Conservation (phyloP, 257 asterid species). For the Eustoma russellianum region DNA sequence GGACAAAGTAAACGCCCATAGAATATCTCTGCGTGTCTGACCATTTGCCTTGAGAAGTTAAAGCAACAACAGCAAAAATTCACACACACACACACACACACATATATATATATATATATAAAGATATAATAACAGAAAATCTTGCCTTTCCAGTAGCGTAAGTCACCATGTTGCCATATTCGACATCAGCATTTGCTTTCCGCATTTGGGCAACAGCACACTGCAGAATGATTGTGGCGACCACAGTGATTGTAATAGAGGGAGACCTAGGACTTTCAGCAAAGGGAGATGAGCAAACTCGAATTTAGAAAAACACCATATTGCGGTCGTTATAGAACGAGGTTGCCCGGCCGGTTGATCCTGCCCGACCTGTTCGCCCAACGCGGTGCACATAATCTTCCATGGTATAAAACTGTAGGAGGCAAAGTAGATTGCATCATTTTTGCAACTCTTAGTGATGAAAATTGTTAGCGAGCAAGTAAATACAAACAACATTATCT, state of each 20-base stretch:
- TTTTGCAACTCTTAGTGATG: background rate
- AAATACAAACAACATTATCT: background rate
- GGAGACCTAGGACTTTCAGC: background rate
- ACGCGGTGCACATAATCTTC: slow-evolving; percentile 90
- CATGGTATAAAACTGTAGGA: slow-evolving; percentile 47
- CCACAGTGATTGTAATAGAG: background rate
- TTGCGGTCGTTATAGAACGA: slow-evolving; percentile 79
- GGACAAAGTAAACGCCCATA: background rate
- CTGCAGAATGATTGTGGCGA: slow-evolving; percentile 24
- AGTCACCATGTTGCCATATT: slow-evolving; percentile 54
- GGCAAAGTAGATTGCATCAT: slow-evolving; percentile 8
- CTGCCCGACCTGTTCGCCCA: slow-evolving; percentile 96
- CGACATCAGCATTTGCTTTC: slow-evolving; percentile 81
- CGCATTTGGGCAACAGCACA: slow-evolving; percentile 72
- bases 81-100: too few species aligned
- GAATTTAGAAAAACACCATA: slow-evolving; percentile 35
- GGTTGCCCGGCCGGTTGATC: slow-evolving; percentile 80
- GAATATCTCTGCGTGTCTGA: too few species aligned
- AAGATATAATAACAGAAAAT: background rate
- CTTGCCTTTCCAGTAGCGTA: slow-evolving; percentile 83
- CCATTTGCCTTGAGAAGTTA: too few species aligned
- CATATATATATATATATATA: too few species aligned
- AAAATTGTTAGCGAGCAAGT: background rate
- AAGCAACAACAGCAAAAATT: background rate
- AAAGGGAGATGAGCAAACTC: slow-evolving; percentile 3